These are phyloP conservation scores for Venturia effusa DNA, from an alignment of 2,329 filamentous ascomycete species.

Conservation along the genomic window DNA sequence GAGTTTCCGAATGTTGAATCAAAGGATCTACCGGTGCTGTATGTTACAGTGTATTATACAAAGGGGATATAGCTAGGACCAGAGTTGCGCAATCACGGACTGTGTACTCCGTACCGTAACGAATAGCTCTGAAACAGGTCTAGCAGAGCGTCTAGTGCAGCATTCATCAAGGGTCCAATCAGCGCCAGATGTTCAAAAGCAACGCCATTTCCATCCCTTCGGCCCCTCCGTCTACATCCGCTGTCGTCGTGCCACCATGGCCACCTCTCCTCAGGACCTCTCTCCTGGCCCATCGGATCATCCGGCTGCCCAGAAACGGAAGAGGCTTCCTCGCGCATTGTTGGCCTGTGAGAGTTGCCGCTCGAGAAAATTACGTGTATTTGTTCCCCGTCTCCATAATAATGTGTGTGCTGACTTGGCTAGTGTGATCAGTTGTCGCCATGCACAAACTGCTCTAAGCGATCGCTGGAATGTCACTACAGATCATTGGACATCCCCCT, in stretches of 20 bases:
- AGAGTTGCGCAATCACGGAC: too few species aligned
- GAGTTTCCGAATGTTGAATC: too few species aligned
- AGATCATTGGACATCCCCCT: conserved; percentile 5
- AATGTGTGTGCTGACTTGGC: too few species aligned
- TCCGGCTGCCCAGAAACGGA: conserved; percentile 9
- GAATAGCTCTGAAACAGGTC: background rate
- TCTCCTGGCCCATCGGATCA: background rate
- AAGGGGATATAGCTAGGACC: too few species aligned
- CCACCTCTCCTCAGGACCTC: background rate
- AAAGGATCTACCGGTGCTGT: too few species aligned
- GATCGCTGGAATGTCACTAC: conserved; percentile 3
- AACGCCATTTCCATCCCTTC: background rate
- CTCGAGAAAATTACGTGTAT: conserved; percentile 7
- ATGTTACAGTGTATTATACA: too few species aligned
- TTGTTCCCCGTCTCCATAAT: too few species aligned
- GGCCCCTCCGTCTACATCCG: background rate
- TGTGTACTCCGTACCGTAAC: too few species aligned
- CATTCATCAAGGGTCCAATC: too few species aligned
- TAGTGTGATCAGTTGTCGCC: conserved; percentile 11
- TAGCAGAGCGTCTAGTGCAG: background rate
- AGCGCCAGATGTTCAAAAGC: background rate
- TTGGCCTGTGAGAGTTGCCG: conserved; percentile 10
- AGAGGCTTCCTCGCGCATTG: conserved; percentile 9
- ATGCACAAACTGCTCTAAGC: conserved; percentile 9
- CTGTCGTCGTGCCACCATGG: background rate